Percentiles rank a stretch among this genome's conserved stretches.
Evolutionary conservation across 352 stramenopile species (phyloP).

Genomic region (Pythium monospermum): DNA sequence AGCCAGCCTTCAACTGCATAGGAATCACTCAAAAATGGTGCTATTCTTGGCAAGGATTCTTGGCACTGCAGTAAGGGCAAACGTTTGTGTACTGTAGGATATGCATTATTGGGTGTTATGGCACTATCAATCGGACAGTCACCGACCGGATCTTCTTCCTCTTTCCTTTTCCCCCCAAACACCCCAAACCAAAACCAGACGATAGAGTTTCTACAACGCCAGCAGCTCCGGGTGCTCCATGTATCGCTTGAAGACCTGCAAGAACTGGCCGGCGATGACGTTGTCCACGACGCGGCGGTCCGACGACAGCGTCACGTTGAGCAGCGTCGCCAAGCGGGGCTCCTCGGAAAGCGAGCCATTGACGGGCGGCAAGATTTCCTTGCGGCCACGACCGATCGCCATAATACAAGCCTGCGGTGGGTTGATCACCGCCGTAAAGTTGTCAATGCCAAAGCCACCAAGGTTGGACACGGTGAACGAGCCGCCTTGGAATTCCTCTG

Average conservation of each 20-base stretch:
- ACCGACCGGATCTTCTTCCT: too few relatives aligned
- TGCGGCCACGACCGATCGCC: slow-evolving; percentile 92
- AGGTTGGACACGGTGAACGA: slow-evolving; percentile 99
- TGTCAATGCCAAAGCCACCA: slow-evolving; percentile 96
- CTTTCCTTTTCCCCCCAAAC: too few relatives aligned
- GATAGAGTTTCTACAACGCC: slow-evolving; percentile 32
- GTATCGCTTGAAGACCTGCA: slow-evolving; percentile 95
- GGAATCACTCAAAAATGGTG: too few relatives aligned
- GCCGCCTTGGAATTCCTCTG: slow-evolving; percentile 98
- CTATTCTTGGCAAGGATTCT: too few relatives aligned
- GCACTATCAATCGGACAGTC: too few relatives aligned
- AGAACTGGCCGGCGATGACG: slow-evolving; percentile 93
- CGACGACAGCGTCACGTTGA: slow-evolving; percentile 95
- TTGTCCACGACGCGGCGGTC: slow-evolving; percentile 98
- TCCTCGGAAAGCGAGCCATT: slow-evolving; percentile 40
- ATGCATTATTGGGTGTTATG: too few relatives aligned
- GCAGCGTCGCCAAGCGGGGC: slow-evolving; percentile 87
- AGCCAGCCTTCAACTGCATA: too few relatives aligned
- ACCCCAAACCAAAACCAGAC: background rate
- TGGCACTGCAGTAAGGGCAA: too few relatives aligned
- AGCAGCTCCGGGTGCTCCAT: slow-evolving; percentile 94
- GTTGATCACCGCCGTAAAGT: slow-evolving; percentile 99
- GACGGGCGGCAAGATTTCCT: slow-evolving; percentile 73
- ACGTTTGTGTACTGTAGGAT: too few relatives aligned
- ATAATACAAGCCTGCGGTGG: slow-evolving; percentile 98